Conservation (phyloP, 176 grass and related monocot genomes). For the Juncus effusus region DNA sequence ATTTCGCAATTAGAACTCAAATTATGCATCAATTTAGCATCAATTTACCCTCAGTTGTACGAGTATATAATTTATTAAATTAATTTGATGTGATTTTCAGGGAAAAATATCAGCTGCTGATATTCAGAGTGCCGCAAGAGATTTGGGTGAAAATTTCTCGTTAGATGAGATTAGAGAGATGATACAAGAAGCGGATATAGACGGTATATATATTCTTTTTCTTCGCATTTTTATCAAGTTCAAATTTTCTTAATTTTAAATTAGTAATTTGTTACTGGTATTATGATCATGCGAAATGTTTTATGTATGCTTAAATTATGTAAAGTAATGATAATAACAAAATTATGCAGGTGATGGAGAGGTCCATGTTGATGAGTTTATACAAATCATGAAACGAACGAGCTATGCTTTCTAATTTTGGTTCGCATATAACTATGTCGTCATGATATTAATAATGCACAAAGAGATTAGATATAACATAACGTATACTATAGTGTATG, state of each 20-base stretch:
- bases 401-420: constrained; percentile 32
- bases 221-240: neutral
- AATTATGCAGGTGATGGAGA: constrained; percentile 65
- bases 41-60: neutral
- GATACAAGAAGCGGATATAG: constrained; percentile 53
- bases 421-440: no score
- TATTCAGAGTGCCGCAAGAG: constrained; percentile 68
- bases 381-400: constrained; percentile 68
- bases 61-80: neutral
- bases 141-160: constrained; percentile 66
- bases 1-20: no score
- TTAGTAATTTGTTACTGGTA: neutral
- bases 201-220: constrained; percentile 37
- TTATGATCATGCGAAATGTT: neutral
- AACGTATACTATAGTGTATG: no score
- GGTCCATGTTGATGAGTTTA: constrained; percentile 66
- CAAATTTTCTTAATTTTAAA: neutral
- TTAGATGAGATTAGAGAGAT: constrained; percentile 76
- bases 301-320: neutral
- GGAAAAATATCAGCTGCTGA: constrained; percentile 72
- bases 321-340: neutral
- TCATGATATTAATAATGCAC: no score
- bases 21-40: neutral
- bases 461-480: no score
- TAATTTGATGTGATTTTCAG: constrained; percentile 16